Evolutionary conservation across 192 early-diverging fungal genomes (phyloP), one percentile per base, ranked within the genome.

Genomic region (Dissophora globulifera): DNA sequence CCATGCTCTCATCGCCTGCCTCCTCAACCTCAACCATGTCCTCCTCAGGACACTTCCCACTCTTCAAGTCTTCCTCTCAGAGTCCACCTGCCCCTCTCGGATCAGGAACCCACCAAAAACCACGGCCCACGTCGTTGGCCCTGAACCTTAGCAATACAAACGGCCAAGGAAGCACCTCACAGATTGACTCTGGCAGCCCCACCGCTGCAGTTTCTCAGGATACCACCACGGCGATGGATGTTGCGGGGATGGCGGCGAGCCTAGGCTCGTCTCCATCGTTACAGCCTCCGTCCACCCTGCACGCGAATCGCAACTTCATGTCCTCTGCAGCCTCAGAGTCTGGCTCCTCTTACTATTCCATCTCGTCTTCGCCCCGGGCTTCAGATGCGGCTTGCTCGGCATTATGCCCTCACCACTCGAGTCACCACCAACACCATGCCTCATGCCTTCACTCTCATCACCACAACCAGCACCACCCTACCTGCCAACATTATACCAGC

Each of bases 71-170:
- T 0, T 65, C 70, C 3, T 3, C 23, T 8, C 27, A 53, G 10
- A 58, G 62, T 45, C 50, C 6, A 23, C 62, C 45, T 33, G 56
- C 22, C 35, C 3, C 42, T 25, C 11, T 38, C 22, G 35, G 42
- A 16, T 32, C 57, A 54, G 16, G 46, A 53, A 29, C 12, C 11
- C 48, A 50, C 13, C 46, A 29, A 12, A 59, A 62, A 12, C 15
- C 60, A 50, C 45, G 53, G 13, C 70, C 70, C 3, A 65, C 70
- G 22, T 62, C 70, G 20, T 46, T 76, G 35, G 47, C 72, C 19
- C 33, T 76, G 11, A 27, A 67, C 50, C 22, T 33, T 20, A 71
- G 47, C 60, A n/a, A 56, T 4, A n/a, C 17, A 15, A 27, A 47
- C 2, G 41, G 38, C 29, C 30, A 46, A 41, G 17, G 32, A 46